Conservation (phyloP, 2,329 filamentous ascomycete species). For the Chlorencoelia australis region DNA sequence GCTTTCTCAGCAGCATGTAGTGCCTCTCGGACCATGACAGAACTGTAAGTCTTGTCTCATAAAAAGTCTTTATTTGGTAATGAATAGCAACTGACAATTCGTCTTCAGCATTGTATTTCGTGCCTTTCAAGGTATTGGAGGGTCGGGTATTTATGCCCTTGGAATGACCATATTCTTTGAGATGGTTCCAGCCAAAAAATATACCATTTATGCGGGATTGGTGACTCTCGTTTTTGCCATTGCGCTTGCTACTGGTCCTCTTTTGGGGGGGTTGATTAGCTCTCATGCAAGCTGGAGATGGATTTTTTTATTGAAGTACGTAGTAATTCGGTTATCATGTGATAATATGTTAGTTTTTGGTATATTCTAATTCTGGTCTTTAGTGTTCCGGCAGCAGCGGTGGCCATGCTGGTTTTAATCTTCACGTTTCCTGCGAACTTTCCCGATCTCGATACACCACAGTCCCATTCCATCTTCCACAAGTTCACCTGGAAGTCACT, state of each 20-base stretch:
- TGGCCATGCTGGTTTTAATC: background rate
- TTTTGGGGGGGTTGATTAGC: conserved; percentile 26
- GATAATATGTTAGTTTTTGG: background rate
- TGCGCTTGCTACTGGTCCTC: conserved; percentile 19
- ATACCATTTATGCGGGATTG: conserved; percentile 29
- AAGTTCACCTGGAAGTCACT: background rate
- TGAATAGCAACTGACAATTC: too few species aligned
- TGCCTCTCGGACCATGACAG: background rate
- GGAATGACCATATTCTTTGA: conserved; percentile 39
- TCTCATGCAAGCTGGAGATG: conserved; percentile 29
- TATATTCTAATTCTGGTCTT: background rate
- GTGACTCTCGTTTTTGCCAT: conserved; percentile 6
- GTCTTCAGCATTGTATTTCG: conserved; percentile 12
- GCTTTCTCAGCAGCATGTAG: background rate
- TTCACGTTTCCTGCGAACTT: background rate
- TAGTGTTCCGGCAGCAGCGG: background rate
- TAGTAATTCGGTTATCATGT: background rate
- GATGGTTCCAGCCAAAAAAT: conserved; percentile 37
- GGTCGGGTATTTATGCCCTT: conserved; percentile 36
- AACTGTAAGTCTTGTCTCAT: conserved; percentile 2
- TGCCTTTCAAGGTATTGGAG: conserved; percentile 34
- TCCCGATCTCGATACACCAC: background rate
- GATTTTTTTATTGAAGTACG: conserved; percentile 1
- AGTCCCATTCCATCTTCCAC: background rate
- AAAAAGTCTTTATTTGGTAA: too few species aligned